These are phyloP conservation scores for Calonectria multiphialidica DNA, from an alignment of 2,329 filamentous ascomycete species.

Conservation along the genomic window DNA sequence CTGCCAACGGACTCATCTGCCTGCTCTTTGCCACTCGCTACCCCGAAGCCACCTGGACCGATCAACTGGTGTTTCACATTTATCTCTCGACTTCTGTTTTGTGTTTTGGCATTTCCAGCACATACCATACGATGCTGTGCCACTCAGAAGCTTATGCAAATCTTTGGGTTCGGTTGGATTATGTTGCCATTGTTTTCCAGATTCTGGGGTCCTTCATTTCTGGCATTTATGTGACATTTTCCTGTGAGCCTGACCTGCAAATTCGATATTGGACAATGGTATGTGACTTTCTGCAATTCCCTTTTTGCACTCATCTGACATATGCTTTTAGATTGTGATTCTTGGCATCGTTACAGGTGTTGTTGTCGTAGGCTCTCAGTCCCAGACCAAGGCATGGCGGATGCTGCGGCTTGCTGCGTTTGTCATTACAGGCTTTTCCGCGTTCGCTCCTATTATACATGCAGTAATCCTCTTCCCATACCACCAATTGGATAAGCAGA, in stretches of 20 bases:
- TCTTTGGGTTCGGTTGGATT: constrained; percentile 38
- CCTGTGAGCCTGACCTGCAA: constrained; percentile 41
- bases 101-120: constrained; percentile 35
- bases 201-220: constrained; percentile 40
- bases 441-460: constrained; percentile 53
- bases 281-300: background rate
- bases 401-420: constrained; percentile 49
- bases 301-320: constrained; percentile 12
- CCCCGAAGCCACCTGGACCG: constrained; percentile 27
- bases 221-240: constrained; percentile 44
- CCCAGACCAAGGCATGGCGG: constrained; percentile 32
- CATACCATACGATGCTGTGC: constrained; percentile 42
- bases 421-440: constrained; percentile 50
- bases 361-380: constrained; percentile 45
- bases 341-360: constrained; percentile 30
- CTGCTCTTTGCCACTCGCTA: constrained; percentile 36
- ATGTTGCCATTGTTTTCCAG: constrained; percentile 37
- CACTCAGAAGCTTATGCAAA: constrained; percentile 35
- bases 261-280: constrained; percentile 45
- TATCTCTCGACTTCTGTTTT: constrained; percentile 35
- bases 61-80: constrained; percentile 35
- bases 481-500: constrained; percentile 47
- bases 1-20: constrained; percentile 43
- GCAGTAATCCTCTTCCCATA: constrained; percentile 43
- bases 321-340: constrained; percentile 30